Evolutionary conservation across 768 basidiomycete species (phyloP), one percentile per base, ranked within the genome.

Genomic region (Psilocybe subaeruginosa): DNA sequence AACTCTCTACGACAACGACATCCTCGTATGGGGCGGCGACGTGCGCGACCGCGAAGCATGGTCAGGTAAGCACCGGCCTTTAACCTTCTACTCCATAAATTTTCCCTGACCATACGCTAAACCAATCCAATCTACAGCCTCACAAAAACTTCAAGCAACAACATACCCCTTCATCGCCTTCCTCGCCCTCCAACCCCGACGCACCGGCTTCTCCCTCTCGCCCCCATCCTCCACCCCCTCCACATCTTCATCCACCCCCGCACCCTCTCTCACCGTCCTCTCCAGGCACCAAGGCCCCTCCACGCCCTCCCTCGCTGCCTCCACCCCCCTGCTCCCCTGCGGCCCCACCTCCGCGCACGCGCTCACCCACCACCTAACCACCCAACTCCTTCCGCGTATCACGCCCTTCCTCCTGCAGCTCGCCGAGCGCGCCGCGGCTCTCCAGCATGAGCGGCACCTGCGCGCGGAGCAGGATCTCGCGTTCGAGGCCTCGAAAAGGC

Each of bases 111-210:
- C 19, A n/a, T 19, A 77, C 30, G 8, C 50, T 60, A 30, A 35
- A 14, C 7, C 35, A 46, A 19, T 50, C 33, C 35, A 14, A 17
- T 14, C n/a, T 17, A 6, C 17, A 63, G 62, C 62, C 19, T 33
- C 62, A 16, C 57, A 63, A 54, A 63, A 63, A 35, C 78, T 98
- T 0, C 88, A 92, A 69, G 89, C 90, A 2, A 95, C 95, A 1
- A 94, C 95, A 0, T 97, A 91, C 68, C 97, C 97, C 0, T 96
- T 96, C 63, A 81, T 99, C 51, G 92, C 93, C 0, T 99, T 98
- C 73, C 73, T 97, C 51, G 89, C 95, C 1, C 85, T 97, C 51
- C 93, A 98, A 70, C 89, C 93, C 0, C 84, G 84, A 16, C 84
- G 85, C 31, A 79, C 73, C 11, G 65, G 71, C 14, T 67, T 27